Evolutionary conservation across 2,329 filamentous ascomycete genomes (phyloP).

Genomic region (Colletotrichum liriopes): DNA sequence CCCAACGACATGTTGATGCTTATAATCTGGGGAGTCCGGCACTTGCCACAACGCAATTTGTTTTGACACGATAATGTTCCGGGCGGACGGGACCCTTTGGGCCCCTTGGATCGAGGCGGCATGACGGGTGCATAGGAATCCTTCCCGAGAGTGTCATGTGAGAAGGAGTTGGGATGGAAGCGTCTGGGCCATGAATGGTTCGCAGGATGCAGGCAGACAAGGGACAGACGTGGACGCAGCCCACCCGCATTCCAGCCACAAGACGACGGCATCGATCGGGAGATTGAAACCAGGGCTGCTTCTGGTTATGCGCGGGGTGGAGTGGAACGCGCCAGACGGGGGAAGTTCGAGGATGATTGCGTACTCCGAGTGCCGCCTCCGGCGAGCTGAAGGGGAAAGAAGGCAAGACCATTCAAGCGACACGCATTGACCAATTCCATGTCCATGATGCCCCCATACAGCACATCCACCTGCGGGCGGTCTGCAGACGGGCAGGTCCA

Average conservation of each 20-base stretch:
- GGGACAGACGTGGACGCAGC: conserved; percentile 13
- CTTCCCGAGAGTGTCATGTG: conserved; percentile 14
- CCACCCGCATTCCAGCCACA: not conserved
- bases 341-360: conserved; percentile 13
- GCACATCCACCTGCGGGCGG: not conserved
- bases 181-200: conserved; percentile 4
- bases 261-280: not conserved
- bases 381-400: conserved; percentile 19
- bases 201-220: conserved; percentile 19
- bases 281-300: conserved; percentile 17
- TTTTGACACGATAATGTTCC: conserved; percentile 13
- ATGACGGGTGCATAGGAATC: conserved; percentile 1
- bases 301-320: not conserved
- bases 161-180: conserved; percentile 9
- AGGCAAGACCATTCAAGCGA: not conserved
- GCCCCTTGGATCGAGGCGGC: not conserved
- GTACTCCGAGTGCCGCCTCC: conserved; percentile 21
- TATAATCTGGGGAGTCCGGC: conserved; percentile 29
- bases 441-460: not conserved
- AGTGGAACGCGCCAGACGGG: not conserved
- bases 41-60: not conserved
- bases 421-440: not conserved
- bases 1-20: not conserved
- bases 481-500: not conserved
- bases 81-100: not conserved